Evolutionary conservation across 768 basidiomycete genomes (phyloP).

Genomic region (Mycena crocata): DNA sequence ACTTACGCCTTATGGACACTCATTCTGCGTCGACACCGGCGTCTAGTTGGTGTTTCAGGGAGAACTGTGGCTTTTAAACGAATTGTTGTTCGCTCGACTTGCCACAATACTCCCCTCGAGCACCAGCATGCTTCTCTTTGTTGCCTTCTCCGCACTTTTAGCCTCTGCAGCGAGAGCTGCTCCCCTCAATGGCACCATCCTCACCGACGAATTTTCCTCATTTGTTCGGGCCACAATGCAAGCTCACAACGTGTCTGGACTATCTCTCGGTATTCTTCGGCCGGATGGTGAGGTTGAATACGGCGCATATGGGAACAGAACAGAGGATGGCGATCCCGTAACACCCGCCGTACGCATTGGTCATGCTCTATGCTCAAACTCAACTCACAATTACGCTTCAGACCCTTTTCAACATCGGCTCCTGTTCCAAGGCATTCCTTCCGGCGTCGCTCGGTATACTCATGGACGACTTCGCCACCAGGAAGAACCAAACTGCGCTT

Average conservation of each 20-base stretch:
- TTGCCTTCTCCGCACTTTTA: no score
- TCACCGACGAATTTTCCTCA: conserved; percentile 17
- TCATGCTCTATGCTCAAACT: no score
- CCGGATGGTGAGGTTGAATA: conserved; percentile 42
- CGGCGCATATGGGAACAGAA: conserved; percentile 48
- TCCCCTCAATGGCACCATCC: background rate
- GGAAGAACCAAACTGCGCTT: conserved; percentile 48
- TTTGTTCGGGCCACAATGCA: conserved; percentile 3
- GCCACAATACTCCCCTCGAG: no score
- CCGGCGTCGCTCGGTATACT: conserved; percentile 52
- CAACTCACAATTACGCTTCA: conserved; percentile 31
- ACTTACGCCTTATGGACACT: no score
- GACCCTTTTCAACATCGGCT: conserved; percentile 53
- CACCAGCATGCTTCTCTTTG: no score
- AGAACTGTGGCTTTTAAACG: no score
- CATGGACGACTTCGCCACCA: conserved; percentile 52
- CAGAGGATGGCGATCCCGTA: conserved; percentile 47
- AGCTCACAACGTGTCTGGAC: conserved; percentile 40
- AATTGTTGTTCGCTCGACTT: no score
- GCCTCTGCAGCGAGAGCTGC: no score
- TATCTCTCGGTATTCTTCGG: conserved; percentile 43
- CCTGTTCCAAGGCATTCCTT: conserved; percentile 55
- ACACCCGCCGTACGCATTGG: conserved; percentile 50
- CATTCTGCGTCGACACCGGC: no score
- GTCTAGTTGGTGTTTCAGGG: no score